phyloP scores from a whole-genome alignment of 2,329 filamentous ascomycete genomes.

The Diaporthe vaccinii region DNA sequence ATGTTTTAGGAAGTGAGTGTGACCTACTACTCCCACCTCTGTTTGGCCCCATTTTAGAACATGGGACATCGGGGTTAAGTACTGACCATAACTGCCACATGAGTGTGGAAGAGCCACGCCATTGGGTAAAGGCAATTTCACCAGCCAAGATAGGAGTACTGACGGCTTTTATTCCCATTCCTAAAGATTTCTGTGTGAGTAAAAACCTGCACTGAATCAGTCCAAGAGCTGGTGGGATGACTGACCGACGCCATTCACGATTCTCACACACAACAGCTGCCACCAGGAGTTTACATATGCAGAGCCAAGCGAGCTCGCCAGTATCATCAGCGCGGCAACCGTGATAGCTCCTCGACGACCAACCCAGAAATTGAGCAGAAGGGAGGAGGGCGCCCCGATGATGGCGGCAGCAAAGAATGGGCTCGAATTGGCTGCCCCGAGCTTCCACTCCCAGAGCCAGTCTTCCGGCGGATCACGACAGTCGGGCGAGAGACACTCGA shows the following conservation, averaged over 20 bases:
- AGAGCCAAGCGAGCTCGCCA: conserved; percentile 55
- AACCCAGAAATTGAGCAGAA: conserved; percentile 57
- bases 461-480: neutral
- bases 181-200: conserved; percentile 41
- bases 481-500: neutral
- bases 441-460: conserved; percentile 50
- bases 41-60: neutral
- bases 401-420: conserved; percentile 57
- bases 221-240: neutral
- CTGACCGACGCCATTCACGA: conserved; percentile 56
- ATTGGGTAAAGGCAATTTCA: conserved; percentile 61
- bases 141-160: conserved; percentile 62
- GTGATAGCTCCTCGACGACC: conserved; percentile 57
- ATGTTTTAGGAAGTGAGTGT: neutral
- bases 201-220: neutral
- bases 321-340: conserved; percentile 54
- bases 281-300: conserved; percentile 52
- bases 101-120: conserved; percentile 61
- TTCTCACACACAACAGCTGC: conserved; percentile 51
- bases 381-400: conserved; percentile 55
- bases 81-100: conserved; percentile 61
- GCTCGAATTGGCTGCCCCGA: conserved; percentile 56
- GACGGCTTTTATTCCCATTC: conserved; percentile 64
- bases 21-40: neutral
- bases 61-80: neutral